Evolutionary conservation across 164 flowering plant species (phyloP).

Genomic region (Buxus sempervirens): DNA sequence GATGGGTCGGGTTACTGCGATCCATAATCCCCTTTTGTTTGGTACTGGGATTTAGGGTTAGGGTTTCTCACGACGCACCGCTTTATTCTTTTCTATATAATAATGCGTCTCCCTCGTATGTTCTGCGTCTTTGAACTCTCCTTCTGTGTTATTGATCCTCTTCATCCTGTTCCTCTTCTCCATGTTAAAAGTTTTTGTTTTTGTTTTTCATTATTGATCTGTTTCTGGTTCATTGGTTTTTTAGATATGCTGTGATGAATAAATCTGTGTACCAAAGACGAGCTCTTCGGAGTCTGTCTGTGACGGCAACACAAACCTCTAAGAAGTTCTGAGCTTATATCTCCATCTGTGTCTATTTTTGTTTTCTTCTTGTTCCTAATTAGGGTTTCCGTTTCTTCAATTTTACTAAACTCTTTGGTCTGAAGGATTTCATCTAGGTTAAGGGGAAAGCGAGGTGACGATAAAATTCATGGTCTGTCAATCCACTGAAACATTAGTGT

Average conservation of each 20-base stretch:
- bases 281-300: constrained; percentile 15
- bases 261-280: constrained; percentile 29
- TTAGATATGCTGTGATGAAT: constrained; percentile 31
- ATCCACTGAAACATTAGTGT: constrained; percentile 56
- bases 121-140: not conserved
- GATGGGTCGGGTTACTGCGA: too few relatives aligned
- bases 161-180: too few relatives aligned
- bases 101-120: not conserved
- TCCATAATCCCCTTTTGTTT: too few relatives aligned
- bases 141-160: not conserved
- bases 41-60: too few relatives aligned
- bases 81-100: too few relatives aligned
- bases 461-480: constrained; percentile 68
- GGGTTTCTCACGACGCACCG: too few relatives aligned
- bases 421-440: not conserved
- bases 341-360: not conserved
- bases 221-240: not conserved
- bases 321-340: constrained; percentile 56
- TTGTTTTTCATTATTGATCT: not conserved
- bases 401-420: not conserved
- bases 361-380: not conserved
- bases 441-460: constrained; percentile 50
- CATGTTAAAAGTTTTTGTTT: too few relatives aligned
- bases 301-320: constrained; percentile 56
- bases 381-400: not conserved